Base-by-base conservation (phyloP, 2,329 filamentous ascomycete species). In the Clonostachys rhizophaga region DNA sequence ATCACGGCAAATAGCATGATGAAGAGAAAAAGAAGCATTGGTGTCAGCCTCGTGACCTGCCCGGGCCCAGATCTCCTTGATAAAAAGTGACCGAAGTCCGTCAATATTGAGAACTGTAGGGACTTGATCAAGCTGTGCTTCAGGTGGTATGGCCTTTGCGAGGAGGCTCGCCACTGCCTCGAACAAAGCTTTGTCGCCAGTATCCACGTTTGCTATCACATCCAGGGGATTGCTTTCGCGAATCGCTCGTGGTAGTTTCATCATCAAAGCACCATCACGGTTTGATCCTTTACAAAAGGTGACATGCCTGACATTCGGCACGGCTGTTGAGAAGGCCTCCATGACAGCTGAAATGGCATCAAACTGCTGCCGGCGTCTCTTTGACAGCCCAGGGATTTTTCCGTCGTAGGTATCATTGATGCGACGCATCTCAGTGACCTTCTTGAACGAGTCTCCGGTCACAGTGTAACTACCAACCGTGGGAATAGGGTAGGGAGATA, bases 261-360 rank as follows among this genome's bases (percentile, higher is more conserved):
- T 82, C 67, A 89, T 90, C 37, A 96, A 69, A 40, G 84, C 84
- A 1, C 91, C 91, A 65, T 96, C 91, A 39, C 91, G 76, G 51
- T 96, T 91, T 8, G 91, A 91, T 17, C 91, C 89, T 55, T 89
- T 86, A 60, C 90, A 95, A 66, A 96, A 96, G 1, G 85, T 86
- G 4, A 91, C 87, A 20, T 79, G 76, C 40, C 81, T 80, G 54
- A 95, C 85, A 40, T 75, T 75, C 5, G 87, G 87, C 3, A 95
- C 75, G 1, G 83, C 79, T 39, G 79, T 71, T 34, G 86, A 73
- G 14, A 96, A 78, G 16, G 87, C 84, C 34, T 86, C 81, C n/a
- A 96, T 81, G 5, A 96, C 81, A 33, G 89, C 82, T 0, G 84
- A 82, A 34, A 96, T 90, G 33, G 91, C 90, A 1, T 89, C 87